Percentiles rank a stretch among this genome's conserved stretches.
Conservation (phyloP, 2,329 filamentous ascomycete genomes). For the Rachicladosporium sp. region DNA sequence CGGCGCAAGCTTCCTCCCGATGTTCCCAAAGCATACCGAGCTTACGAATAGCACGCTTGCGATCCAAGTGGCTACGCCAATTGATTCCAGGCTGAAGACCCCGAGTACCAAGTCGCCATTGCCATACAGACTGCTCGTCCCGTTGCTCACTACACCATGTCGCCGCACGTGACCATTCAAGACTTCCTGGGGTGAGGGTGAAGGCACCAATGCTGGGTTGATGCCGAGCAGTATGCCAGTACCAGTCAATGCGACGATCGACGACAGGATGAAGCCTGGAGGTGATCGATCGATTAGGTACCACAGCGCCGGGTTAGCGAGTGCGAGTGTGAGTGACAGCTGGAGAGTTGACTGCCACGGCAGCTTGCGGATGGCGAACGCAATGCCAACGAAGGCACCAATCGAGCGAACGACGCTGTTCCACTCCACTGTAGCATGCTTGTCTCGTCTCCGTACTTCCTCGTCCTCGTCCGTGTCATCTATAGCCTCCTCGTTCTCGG, state of each 20-base stretch:
- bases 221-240: slow-evolving; percentile 62
- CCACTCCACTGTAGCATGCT: slow-evolving; percentile 39
- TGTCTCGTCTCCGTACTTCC: slow-evolving; percentile 5
- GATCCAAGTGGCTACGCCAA: slow-evolving; percentile 76
- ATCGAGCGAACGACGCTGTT: slow-evolving; percentile 57
- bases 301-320: slow-evolving; percentile 90
- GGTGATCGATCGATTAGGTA: slow-evolving; percentile 87
- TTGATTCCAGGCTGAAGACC: slow-evolving; percentile 47
- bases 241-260: slow-evolving; percentile 59
- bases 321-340: slow-evolving; percentile 73
- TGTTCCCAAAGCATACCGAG: slow-evolving; percentile 90
- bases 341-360: slow-evolving; percentile 95
- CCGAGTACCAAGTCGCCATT: slow-evolving; percentile 26
- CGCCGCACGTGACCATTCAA: slow-evolving; percentile 11
- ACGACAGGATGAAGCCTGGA: slow-evolving; percentile 69
- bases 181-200: slow-evolving; percentile 40
- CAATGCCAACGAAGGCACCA: slow-evolving; percentile 60
- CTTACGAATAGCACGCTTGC: slow-evolving; percentile 90
- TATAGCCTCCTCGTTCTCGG: slow-evolving; percentile 30
- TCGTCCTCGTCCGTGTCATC: slow-evolving; percentile 6
- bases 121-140: slow-evolving; percentile 7
- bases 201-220: slow-evolving; percentile 66
- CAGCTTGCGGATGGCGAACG: slow-evolving; percentile 74
- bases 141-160: slow-evolving; percentile 9
- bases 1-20: slow-evolving; percentile 65